Base-by-base conservation (phyloP, 139 green algal genomes). In the Medakamo hakoo region DNA sequence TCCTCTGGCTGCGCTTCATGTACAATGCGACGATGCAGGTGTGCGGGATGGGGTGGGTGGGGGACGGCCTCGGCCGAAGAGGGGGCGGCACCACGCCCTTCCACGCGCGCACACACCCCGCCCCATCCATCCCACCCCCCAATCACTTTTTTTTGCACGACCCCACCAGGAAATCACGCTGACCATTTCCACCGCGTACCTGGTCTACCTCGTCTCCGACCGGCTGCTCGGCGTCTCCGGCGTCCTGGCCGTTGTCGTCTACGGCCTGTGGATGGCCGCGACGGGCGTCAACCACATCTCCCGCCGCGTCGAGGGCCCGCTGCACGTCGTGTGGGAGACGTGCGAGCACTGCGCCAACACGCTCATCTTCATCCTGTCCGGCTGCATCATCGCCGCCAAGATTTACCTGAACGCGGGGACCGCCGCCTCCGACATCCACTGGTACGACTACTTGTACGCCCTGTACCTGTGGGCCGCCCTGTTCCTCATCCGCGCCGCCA, bases 291-390 rank as follows among this genome's bases (percentile, higher is more conserved):
- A 71, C 4, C 62, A 71, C 3, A 79, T 86, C 48, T 77, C 73
- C 25, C 31, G 32, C 1, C 27, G 65, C 18, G 73, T 79, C 22
- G 30, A 74, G 40, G 55, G 68, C 4, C 55, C 76, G 24, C 70
- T 88, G 58, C 49, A 78, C 2, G 64, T 77, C 26, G 71, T 88
- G 49, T 76, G 81, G 82, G 72, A 80, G 58, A 75, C 72, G 26
- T 55, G 84, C 5, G 78, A 89, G 58, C 85, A 68, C 60, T 49
- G 81, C 30, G 78, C 78, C 18, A 88, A 88, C 68, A 89, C 82
- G 18, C 65, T 89, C n/a, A 79, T 89, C 22, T 89, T 89, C 60
- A 32, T 85, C 2, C 69, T 82, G 31, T 66, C 74, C 1, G 80
- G 80, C 29, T 57, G 77, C 25, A 80, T 85, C 63, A 84, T 85